phyloP scores from a whole-genome alignment of 495 filamentous ascomycete genomes.

The Cercophora samala region DNA sequence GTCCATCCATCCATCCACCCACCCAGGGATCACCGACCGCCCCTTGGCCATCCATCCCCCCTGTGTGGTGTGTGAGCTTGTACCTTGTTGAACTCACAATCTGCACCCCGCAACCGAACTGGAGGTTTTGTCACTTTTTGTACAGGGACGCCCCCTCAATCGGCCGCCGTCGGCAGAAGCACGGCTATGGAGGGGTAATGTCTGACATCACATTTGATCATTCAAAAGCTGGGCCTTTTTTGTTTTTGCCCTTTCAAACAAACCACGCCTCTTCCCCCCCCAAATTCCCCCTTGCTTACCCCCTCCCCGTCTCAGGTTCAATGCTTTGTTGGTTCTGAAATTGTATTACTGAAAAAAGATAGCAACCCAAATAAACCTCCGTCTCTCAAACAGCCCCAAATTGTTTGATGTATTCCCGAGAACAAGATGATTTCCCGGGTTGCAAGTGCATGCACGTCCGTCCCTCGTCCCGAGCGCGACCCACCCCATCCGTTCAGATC shows the following conservation, averaged over 20 bases:
- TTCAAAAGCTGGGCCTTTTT: background rate
- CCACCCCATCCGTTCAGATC: background rate
- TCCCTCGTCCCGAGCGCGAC: conserved; percentile 19
- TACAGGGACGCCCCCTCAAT: conserved; percentile 20
- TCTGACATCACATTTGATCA: conserved; percentile 24
- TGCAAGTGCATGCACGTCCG: conserved; percentile 16
- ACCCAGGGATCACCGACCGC: background rate
- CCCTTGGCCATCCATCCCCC: too few species aligned
- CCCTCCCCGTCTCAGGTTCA: background rate
- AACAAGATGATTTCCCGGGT: conserved; percentile 35
- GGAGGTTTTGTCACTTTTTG: background rate
- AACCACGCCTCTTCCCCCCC: background rate
- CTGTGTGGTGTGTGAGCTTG: background rate
- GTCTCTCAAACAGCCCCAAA: background rate
- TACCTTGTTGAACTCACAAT: background rate
- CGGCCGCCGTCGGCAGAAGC: conserved; percentile 30
- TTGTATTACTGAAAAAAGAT: background rate
- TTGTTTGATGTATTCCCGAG: conserved; percentile 1
- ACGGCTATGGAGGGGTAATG: conserved; percentile 26
- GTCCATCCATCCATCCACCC: too few species aligned
- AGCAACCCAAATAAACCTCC: background rate
- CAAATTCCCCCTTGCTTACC: background rate
- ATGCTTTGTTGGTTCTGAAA: background rate
- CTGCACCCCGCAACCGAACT: background rate
- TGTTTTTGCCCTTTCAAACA: background rate